Evolutionary conservation across 164 flowering plant species (phyloP).

Genomic region (Amborella trichopoda): DNA sequence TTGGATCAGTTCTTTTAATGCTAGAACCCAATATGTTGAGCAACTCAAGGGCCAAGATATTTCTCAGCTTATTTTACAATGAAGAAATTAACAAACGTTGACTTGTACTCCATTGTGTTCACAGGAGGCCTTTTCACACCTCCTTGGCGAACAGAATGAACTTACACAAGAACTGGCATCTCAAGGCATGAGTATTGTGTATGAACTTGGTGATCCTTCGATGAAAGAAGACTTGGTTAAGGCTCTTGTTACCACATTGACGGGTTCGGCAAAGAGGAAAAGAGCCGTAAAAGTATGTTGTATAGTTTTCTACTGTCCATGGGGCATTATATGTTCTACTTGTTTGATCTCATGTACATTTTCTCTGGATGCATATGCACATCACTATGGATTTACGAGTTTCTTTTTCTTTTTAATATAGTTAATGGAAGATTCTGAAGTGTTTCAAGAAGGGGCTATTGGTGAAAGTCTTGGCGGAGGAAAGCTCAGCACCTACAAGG

Average conservation of each 20-base stretch:
- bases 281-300: constrained; percentile 80
- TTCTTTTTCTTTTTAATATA: constrained; percentile 18
- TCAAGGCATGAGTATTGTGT: constrained; percentile 97
- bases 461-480: constrained; percentile 89
- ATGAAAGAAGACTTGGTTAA: constrained; percentile 81
- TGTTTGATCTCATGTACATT: too few relatives aligned
- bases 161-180: constrained; percentile 98
- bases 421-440: constrained; percentile 93
- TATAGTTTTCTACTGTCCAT: constrained; percentile 1
- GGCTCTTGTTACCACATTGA: constrained; percentile 83
- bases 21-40: too few relatives aligned
- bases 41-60: too few relatives aligned
- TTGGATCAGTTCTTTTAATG: too few relatives aligned
- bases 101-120: too few relatives aligned
- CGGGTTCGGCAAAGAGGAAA: constrained; percentile 94
- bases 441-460: constrained; percentile 83
- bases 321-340: too few relatives aligned
- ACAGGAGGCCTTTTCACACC: constrained; percentile 95
- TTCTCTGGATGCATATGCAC: constrained; percentile 1
- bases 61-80: too few relatives aligned
- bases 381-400: background rate
- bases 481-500: constrained; percentile 93
- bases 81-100: too few relatives aligned
- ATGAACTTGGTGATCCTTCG: constrained; percentile 85
- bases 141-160: constrained; percentile 90